Conservation (phyloP, 495 filamentous ascomycete species). For the Lentithecium fluviatile region DNA sequence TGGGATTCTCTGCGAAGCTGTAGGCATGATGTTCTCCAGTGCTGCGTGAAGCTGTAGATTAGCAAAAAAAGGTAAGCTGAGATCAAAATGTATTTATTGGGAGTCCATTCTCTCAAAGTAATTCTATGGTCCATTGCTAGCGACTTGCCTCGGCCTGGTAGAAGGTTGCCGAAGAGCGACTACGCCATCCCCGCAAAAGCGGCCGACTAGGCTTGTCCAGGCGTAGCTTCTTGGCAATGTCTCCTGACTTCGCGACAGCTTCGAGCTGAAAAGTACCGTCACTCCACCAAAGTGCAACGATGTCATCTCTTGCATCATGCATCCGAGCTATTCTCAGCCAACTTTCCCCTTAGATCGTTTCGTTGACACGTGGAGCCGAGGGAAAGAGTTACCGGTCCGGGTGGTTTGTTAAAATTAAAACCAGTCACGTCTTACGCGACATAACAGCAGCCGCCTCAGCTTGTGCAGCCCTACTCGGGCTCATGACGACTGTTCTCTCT, state of each 20-base stretch:
- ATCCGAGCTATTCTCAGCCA: too few species aligned
- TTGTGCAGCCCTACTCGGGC: background rate
- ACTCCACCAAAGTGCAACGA: background rate
- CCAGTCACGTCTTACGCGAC: background rate
- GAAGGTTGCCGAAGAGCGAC: constrained; percentile 21
- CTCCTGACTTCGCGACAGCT: too few species aligned
- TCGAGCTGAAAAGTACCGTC: background rate
- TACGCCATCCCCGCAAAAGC: too few species aligned
- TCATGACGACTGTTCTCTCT: background rate
- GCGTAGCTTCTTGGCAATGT: background rate
- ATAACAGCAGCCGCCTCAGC: background rate
- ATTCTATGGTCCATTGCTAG: constrained; percentile 6
- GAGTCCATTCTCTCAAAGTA: background rate
- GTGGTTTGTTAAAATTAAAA: too few species aligned
- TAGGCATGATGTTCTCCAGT: constrained; percentile 13
- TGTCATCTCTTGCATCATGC: background rate
- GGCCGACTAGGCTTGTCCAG: too few species aligned
- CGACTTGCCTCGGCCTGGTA: constrained; percentile 26
- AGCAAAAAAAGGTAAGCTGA: constrained; percentile 4
- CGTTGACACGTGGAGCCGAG: too few species aligned
- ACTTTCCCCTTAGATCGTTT: too few species aligned
- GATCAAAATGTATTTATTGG: constrained; percentile 10
- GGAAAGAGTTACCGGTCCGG: too few species aligned
- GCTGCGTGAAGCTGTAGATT: background rate
- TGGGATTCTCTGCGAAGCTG: constrained; percentile 35